These are phyloP conservation scores for Fusarium bulbicola DNA, from an alignment of 2,329 filamentous ascomycete genomes.

Conservation along the genomic window DNA sequence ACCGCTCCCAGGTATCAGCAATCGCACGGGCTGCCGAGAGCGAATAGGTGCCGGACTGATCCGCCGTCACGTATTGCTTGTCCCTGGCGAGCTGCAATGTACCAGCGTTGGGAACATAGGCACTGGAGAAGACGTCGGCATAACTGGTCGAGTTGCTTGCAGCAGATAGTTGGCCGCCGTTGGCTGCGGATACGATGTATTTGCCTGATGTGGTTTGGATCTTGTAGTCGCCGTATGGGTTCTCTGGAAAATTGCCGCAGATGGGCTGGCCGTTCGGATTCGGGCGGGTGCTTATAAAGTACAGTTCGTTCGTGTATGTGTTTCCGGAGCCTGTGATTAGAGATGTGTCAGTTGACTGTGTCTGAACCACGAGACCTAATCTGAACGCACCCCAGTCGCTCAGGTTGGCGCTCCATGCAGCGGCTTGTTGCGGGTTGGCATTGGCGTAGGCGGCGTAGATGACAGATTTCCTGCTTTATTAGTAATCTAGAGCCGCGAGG, in stretches of 20 bases:
- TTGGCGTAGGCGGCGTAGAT: not conserved
- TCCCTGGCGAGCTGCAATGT: not conserved
- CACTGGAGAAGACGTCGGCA: not conserved
- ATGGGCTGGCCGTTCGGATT: not conserved
- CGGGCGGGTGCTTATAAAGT: not conserved
- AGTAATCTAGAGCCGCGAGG: no score
- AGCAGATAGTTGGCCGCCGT: not conserved
- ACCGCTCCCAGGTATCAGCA: not conserved
- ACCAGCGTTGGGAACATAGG: not conserved
- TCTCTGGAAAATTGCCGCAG: not conserved
- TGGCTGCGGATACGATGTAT: not conserved
- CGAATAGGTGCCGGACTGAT: not conserved
- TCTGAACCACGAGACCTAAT: accelerated
- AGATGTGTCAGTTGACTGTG: not conserved
- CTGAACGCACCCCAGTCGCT: not conserved
- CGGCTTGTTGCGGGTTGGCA: not conserved
- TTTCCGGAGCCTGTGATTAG: not conserved
- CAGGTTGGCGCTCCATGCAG: not conserved
- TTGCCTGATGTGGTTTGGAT: not conserved
- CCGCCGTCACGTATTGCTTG: not conserved
- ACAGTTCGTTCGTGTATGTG: not conserved
- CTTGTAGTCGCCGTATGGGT: not conserved
- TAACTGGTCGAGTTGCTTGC: not conserved
- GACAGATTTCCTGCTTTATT: not conserved
- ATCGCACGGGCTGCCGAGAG: not conserved